Percentiles rank a stretch among this genome's conserved stretches.
These are phyloP conservation scores for Sporothrix protearum DNA, from an alignment of 2,329 filamentous ascomycete species.

Conservation along the genomic window DNA sequence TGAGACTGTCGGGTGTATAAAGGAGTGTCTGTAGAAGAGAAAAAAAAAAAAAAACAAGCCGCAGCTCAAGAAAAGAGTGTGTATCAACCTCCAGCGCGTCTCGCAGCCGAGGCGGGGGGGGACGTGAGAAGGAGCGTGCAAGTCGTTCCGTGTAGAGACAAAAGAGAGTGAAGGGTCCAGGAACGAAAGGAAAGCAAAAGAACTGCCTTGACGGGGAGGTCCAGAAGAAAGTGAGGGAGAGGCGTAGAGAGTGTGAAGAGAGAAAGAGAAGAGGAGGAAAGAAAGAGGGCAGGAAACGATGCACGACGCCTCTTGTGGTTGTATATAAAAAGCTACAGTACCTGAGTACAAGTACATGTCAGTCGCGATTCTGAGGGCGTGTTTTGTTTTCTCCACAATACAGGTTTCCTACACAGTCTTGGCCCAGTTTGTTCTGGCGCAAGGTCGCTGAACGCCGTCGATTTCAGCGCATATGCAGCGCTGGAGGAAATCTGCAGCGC, in stretches of 20 bases:
- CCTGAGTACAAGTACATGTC: not conserved
- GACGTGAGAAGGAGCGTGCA: not conserved
- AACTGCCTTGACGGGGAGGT: not conserved
- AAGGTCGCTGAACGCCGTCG: too few species aligned
- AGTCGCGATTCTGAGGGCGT: conserved; percentile 20
- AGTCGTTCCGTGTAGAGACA: not conserved
- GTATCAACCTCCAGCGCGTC: not conserved
- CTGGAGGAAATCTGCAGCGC: not conserved
- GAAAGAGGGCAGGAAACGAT: not conserved
- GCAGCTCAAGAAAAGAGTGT: not conserved
- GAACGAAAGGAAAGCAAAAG: not conserved
- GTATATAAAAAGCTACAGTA: conserved; percentile 13
- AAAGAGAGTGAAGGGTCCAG: not conserved
- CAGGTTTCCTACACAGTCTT: not conserved
- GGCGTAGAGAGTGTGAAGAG: not conserved
- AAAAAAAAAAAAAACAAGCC: not conserved
- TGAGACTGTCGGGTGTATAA: not conserved
- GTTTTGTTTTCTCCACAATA: conserved; percentile 20
- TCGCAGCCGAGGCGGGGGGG: not conserved
- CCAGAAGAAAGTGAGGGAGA: not conserved
- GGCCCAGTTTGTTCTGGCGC: conserved; percentile 6
- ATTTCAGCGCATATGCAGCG: not conserved
- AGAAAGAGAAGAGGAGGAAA: not conserved
- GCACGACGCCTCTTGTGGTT: conserved; percentile 3
- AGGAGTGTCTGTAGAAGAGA: not conserved